phyloP scores from a whole-genome alignment of 176 grass and related monocot genomes.

The Areca catechu region DNA sequence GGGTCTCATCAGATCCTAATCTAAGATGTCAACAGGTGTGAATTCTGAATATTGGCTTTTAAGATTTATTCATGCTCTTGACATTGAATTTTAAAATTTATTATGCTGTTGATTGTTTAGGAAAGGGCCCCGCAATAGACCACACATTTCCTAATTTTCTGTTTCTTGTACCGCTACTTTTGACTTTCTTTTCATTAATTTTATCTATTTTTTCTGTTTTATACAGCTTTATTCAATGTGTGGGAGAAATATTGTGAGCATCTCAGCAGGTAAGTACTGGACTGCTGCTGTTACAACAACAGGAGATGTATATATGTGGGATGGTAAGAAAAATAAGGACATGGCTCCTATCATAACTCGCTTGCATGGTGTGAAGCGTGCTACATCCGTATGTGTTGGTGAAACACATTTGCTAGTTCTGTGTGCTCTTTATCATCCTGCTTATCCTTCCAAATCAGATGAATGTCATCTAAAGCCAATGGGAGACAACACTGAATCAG shows the following conservation, averaged over 20 bases:
- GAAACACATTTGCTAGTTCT: slow-evolving; percentile 89
- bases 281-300: slow-evolving; percentile 72
- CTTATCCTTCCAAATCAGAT: slow-evolving; percentile 52
- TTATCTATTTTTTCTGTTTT: slow-evolving; percentile 1
- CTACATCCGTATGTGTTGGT: slow-evolving; percentile 90
- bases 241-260: slow-evolving; percentile 55
- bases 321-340: slow-evolving; percentile 83
- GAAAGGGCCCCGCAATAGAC: too few species aligned
- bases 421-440: slow-evolving; percentile 82
- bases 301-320: slow-evolving; percentile 95
- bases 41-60: slow-evolving; percentile 22
- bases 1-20: slow-evolving; percentile 89
- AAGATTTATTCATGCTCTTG: too few species aligned
- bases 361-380: slow-evolving; percentile 75
- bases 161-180: not conserved
- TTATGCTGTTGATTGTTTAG: too few species aligned
- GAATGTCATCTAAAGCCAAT: slow-evolving; percentile 17
- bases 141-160: too few species aligned
- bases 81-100: too few species aligned
- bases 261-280: slow-evolving; percentile 97
- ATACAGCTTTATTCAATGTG: slow-evolving; percentile 76
- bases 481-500: slow-evolving; percentile 39
- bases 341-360: slow-evolving; percentile 56
- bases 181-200: not conserved
- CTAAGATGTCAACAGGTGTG: slow-evolving; percentile 90